Evolutionary conservation across 2,329 filamentous ascomycete genomes (phyloP).

Genomic region (Colletotrichum tabaci): DNA sequence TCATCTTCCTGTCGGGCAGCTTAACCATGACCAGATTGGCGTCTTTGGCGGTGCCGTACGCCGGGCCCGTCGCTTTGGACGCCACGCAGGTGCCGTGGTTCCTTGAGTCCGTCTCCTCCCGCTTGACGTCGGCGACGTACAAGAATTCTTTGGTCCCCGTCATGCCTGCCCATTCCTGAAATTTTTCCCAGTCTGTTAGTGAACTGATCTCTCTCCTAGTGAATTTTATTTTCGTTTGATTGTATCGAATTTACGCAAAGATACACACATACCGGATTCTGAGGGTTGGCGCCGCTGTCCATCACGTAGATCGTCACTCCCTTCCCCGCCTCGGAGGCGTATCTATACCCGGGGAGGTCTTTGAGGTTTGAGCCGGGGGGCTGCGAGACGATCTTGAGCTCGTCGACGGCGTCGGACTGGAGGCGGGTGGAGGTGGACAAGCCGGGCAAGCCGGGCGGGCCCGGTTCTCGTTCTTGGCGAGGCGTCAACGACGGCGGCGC

Average conservation of each 20-base stretch:
- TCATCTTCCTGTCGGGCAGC: neutral
- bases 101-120: neutral
- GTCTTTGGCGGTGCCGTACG: slow-evolving; percentile 26
- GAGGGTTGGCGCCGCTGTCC: slow-evolving; percentile 8
- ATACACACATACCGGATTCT: neutral
- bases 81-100: slow-evolving; percentile 30
- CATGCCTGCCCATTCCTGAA: slow-evolving; percentile 25
- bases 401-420: slow-evolving; percentile 13
- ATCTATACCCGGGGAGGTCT: slow-evolving; percentile 17
- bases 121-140: neutral
- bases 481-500: neutral
- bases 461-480: neutral
- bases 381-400: slow-evolving; percentile 29
- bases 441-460: neutral
- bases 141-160: slow-evolving; percentile 5
- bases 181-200: neutral
- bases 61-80: slow-evolving; percentile 21
- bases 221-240: neutral
- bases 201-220: neutral
- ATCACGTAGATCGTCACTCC: slow-evolving; percentile 30
- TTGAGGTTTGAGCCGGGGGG: slow-evolving; percentile 10
- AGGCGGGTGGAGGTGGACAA: neutral
- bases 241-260: too few relatives aligned
- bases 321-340: slow-evolving; percentile 15
- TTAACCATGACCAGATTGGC: slow-evolving; percentile 25